Percentiles rank a stretch among this genome's conserved stretches.
phyloP scores from a whole-genome alignment of 2,329 filamentous ascomycete species.

The Epicoccum sorghinum region DNA sequence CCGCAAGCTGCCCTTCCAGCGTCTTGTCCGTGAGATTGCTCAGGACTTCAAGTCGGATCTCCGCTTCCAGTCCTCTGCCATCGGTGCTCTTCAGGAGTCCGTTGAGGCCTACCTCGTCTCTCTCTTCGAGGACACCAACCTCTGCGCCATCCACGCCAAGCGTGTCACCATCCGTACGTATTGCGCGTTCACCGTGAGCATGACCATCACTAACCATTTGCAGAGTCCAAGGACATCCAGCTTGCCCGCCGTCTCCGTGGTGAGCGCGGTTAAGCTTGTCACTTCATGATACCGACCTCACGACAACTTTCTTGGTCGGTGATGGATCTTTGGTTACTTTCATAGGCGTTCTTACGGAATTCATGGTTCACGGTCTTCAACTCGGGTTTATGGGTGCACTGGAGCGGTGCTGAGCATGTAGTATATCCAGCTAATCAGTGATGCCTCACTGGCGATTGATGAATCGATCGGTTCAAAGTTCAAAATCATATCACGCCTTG shows the following conservation, averaged over 20 bases:
- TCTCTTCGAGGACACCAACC: constrained; percentile 94
- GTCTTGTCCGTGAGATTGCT: constrained; percentile 79
- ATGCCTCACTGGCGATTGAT: constrained; percentile 40
- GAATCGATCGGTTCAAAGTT: constrained; percentile 42
- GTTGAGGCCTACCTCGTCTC: constrained; percentile 96
- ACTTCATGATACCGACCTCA: constrained; percentile 30
- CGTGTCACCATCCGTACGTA: constrained; percentile 77
- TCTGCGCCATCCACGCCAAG: constrained; percentile 96
- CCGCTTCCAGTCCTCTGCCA: constrained; percentile 95
- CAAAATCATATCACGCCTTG: constrained; percentile 5
- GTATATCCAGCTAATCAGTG: constrained; percentile 48
- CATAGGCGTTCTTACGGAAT: constrained; percentile 44
- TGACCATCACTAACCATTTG: constrained; percentile 25
- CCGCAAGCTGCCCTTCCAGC: constrained; percentile 78
- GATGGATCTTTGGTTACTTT: constrained; percentile 36
- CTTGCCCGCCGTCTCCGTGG: constrained; percentile 69
- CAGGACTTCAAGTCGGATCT: constrained; percentile 70
- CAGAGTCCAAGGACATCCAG: constrained; percentile 96
- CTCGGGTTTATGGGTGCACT: constrained; percentile 45
- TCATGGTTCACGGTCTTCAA: constrained; percentile 45
- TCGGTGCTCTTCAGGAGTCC: constrained; percentile 90
- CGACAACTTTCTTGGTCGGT: constrained; percentile 32
- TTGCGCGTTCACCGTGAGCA: not conserved
- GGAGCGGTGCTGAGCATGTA: constrained; percentile 46
- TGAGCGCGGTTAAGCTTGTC: constrained; percentile 57